phyloP scores from a whole-genome alignment of 257 asterid species.

The Jacaranda copaia region DNA sequence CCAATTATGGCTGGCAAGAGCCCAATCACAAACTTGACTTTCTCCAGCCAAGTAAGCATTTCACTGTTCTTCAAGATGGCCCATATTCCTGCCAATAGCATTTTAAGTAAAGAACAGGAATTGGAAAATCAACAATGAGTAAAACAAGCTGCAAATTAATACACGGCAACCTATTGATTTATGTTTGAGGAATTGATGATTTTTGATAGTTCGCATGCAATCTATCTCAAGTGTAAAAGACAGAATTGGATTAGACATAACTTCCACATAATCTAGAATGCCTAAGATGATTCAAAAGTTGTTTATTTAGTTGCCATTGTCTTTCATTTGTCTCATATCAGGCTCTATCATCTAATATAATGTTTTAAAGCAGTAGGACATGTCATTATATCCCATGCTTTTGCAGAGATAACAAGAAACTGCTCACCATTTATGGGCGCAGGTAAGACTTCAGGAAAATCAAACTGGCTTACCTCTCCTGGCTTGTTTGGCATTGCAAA shows the following conservation, averaged over 20 bases:
- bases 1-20: constrained; percentile 96
- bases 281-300: too few relatives aligned
- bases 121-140: background rate
- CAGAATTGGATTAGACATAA: background rate
- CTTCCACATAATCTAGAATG: too few relatives aligned
- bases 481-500: constrained; percentile 98
- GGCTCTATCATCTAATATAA: too few relatives aligned
- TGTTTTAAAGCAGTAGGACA: background rate
- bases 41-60: constrained; percentile 99
- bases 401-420: constrained; percentile 1
- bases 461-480: constrained; percentile 95
- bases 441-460: constrained; percentile 84
- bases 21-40: constrained; percentile 92
- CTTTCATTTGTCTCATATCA: too few relatives aligned
- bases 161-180: background rate
- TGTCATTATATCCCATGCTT: background rate
- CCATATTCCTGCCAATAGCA: constrained; percentile 65
- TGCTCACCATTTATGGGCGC: constrained; percentile 87
- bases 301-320: too few relatives aligned
- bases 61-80: constrained; percentile 95
- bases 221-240: too few relatives aligned
- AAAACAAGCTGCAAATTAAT: background rate
- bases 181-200: too few relatives aligned
- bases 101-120: background rate
- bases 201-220: too few relatives aligned